These are phyloP conservation scores for Pisolithus tinctorius DNA, from an alignment of 768 basidiomycete genomes.

Conservation along the genomic window DNA sequence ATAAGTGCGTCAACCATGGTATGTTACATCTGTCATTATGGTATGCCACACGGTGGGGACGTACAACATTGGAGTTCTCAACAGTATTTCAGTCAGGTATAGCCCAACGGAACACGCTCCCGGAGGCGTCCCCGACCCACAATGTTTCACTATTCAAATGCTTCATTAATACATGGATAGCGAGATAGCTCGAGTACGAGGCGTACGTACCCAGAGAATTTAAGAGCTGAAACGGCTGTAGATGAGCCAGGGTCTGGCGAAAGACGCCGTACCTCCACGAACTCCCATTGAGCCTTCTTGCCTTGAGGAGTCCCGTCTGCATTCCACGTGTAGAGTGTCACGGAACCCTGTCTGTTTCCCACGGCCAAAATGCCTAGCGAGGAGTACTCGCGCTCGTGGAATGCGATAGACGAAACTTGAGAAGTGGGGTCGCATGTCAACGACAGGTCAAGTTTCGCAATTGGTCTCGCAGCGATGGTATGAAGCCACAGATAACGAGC, in stretches of 20 bases:
- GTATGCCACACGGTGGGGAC: too few species aligned
- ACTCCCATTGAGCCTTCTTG: constrained; percentile 67
- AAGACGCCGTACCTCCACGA: constrained; percentile 63
- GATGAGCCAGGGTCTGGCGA: constrained; percentile 39
- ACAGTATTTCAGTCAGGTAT: constrained; percentile 11
- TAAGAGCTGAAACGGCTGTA: constrained; percentile 64
- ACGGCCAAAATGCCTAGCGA: constrained; percentile 73
- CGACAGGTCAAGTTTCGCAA: constrained; percentile 60
- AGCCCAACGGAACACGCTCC: constrained; percentile 19
- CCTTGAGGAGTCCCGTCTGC: constrained; percentile 65
- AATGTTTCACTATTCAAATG: constrained; percentile 14
- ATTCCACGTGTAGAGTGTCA: constrained; percentile 80
- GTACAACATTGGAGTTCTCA: too few species aligned
- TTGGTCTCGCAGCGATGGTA: constrained; percentile 79
- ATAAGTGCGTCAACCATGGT: too few species aligned
- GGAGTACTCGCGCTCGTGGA: constrained; percentile 86
- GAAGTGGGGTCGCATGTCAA: constrained; percentile 37
- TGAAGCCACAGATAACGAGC: constrained; percentile 63
- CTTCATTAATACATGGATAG: background rate
- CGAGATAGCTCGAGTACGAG: background rate
- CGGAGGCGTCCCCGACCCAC: constrained; percentile 20
- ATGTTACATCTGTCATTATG: too few species aligned
- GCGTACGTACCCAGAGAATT: constrained; percentile 64
- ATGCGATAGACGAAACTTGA: constrained; percentile 69
- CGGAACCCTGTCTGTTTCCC: constrained; percentile 68